phyloP scores from a whole-genome alignment of 805 yeast genomes.

The Barnettozyma wickerhamii region DNA sequence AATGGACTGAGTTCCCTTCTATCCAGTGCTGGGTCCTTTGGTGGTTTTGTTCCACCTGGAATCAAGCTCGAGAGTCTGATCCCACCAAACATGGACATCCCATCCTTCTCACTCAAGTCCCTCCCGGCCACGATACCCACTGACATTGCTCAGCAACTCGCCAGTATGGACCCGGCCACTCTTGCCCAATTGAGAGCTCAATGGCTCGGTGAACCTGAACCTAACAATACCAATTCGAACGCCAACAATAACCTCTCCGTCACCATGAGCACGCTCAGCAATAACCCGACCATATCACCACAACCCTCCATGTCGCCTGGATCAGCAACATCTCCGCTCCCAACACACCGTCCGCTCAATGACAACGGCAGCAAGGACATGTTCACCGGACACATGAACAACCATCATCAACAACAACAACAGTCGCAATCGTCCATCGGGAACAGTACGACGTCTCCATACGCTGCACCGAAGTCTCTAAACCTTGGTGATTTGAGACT shows the following conservation, averaged over 20 bases:
- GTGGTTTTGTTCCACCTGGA: not conserved
- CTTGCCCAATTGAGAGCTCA: constrained; percentile 11
- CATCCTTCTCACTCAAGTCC: constrained; percentile 10
- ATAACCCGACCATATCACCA: constrained; percentile 28
- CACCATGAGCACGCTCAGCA: constrained; percentile 23
- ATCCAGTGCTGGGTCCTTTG: not conserved
- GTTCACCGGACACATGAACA: constrained; percentile 1
- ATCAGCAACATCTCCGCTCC: constrained; percentile 21
- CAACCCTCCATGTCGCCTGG: constrained; percentile 27
- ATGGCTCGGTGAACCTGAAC: constrained; percentile 5
- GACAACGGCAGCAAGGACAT: constrained; percentile 1
- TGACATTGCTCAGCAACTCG: constrained; percentile 7
- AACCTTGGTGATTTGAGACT: constrained; percentile 55
- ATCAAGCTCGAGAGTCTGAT: constrained; percentile 5
- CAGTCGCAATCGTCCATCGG: no score
- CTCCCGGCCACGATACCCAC: constrained; percentile 6
- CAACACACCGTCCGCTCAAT: constrained; percentile 14
- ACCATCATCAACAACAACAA: no score
- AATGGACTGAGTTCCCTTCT: not conserved
- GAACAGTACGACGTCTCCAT: constrained; percentile 10
- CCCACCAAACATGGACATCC: constrained; percentile 5
- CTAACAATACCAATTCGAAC: constrained; percentile 8
- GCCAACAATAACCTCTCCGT: constrained; percentile 14
- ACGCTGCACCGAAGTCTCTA: constrained; percentile 47
- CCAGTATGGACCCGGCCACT: constrained; percentile 16